Percentiles rank a stretch among this genome's conserved stretches.
Conservation (phyloP, 1,284 basidiomycete genomes). For the Cutaneotrichosporon spelunceum region DNA sequence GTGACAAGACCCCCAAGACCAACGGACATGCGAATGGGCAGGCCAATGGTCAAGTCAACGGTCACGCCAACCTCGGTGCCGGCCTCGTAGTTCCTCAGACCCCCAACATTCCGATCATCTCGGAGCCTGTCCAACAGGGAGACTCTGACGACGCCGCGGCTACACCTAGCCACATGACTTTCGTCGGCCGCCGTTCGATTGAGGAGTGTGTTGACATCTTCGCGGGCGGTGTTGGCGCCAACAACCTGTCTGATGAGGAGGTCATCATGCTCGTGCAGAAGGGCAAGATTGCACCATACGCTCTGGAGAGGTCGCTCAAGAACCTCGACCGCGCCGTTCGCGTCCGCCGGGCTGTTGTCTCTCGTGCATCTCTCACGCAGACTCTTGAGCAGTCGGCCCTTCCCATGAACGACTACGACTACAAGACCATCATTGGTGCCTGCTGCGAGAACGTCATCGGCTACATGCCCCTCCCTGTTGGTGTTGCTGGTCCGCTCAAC, state of each 20-base stretch:
- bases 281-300: slow-evolving; percentile 90
- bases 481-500: slow-evolving; percentile 91
- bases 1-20: slow-evolving; percentile 27
- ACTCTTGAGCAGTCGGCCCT: slow-evolving; percentile 80
- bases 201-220: slow-evolving; percentile 82
- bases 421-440: slow-evolving; percentile 88
- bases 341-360: slow-evolving; percentile 84
- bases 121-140: slow-evolving; percentile 7
- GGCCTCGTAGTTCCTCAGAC: slow-evolving; percentile 29
- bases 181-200: slow-evolving; percentile 57
- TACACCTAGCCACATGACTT: slow-evolving; percentile 11
- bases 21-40: slow-evolving; percentile 18
- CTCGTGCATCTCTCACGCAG: slow-evolving; percentile 79
- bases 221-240: slow-evolving; percentile 65
- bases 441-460: slow-evolving; percentile 99
- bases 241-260: slow-evolving; percentile 83
- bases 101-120: slow-evolving; percentile 24
- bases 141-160: background rate
- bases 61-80: slow-evolving; percentile 16
- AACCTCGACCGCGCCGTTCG: slow-evolving; percentile 82
- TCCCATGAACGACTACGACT: slow-evolving; percentile 86
- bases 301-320: slow-evolving; percentile 86
- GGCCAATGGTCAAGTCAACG: slow-evolving; percentile 17
- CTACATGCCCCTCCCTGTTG: slow-evolving; percentile 93
- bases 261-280: slow-evolving; percentile 83